These are phyloP conservation scores for Fusarium brachygibbosum DNA, from an alignment of 2,329 filamentous ascomycete genomes.

Conservation along the genomic window DNA sequence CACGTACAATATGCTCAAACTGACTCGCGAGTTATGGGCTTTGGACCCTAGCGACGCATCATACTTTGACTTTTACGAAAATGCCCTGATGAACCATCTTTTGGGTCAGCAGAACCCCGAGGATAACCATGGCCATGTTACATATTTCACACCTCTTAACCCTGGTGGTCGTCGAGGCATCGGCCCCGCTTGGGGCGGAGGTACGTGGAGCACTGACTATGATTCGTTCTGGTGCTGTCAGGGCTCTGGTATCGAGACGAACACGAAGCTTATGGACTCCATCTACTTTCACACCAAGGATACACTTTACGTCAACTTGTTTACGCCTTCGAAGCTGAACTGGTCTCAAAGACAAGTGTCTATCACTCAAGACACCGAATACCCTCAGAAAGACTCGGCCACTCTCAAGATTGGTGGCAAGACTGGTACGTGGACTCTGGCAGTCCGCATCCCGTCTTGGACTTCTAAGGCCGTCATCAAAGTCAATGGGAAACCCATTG, in stretches of 20 bases:
- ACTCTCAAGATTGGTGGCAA: conserved; percentile 57
- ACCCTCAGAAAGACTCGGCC: conserved; percentile 57
- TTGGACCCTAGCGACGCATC: conserved; percentile 55
- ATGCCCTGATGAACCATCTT: conserved; percentile 64
- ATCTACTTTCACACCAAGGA: conserved; percentile 62
- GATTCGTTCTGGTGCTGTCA: conserved; percentile 68
- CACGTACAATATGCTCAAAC: conserved; percentile 69
- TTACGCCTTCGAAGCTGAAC: conserved; percentile 60
- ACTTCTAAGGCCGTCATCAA: conserved; percentile 55
- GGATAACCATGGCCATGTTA: conserved; percentile 62
- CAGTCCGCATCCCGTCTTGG: conserved; percentile 64
- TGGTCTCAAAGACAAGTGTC: conserved; percentile 59
- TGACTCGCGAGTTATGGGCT: conserved; percentile 65
- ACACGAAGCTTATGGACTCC: conserved; percentile 67
- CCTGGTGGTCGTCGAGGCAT: conserved; percentile 62
- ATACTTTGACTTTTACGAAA: conserved; percentile 69
- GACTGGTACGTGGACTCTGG: conserved; percentile 52
- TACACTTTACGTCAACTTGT: conserved; percentile 64
- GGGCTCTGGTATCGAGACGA: conserved; percentile 65
- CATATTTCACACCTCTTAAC: conserved; percentile 66
- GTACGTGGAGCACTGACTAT: conserved; percentile 68
- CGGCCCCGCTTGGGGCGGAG: conserved; percentile 66
- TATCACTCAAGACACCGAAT: conserved; percentile 60
- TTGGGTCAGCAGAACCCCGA: conserved; percentile 63
- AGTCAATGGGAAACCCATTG: conserved; percentile 57